Conservation (phyloP, 208 protist genomes). For the Blechomonas ayalai region DNA sequence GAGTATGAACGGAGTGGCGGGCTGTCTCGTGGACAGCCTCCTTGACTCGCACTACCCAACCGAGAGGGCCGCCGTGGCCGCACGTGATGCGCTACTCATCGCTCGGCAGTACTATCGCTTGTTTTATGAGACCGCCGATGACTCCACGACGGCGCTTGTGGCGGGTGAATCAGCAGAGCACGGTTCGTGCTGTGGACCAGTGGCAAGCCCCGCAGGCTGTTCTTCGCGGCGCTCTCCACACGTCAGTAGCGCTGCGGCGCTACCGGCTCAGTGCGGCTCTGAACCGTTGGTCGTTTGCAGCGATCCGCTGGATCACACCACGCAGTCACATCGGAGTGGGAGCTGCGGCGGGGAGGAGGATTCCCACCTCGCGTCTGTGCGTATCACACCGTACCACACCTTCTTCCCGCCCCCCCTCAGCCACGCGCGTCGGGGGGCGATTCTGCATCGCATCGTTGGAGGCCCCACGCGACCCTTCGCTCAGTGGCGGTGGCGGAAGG, state of each 20-base stretch:
- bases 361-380: slow-evolving; percentile 3
- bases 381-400: slow-evolving; percentile 36
- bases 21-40: too few relatives aligned
- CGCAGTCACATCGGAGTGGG: background rate
- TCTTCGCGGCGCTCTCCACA: too few relatives aligned
- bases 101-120: slow-evolving; percentile 32
- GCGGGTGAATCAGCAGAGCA: too few relatives aligned
- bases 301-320: too few relatives aligned
- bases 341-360: background rate
- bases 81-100: slow-evolving; percentile 20
- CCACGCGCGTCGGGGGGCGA: slow-evolving; percentile 5
- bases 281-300: too few relatives aligned
- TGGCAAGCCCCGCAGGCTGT: too few relatives aligned
- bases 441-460: slow-evolving; percentile 28
- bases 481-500: slow-evolving; percentile 29
- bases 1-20: too few relatives aligned
- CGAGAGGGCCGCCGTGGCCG: slow-evolving; percentile 10
- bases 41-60: slow-evolving; percentile 25
- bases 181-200: too few relatives aligned
- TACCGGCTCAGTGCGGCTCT: too few relatives aligned
- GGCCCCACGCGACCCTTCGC: slow-evolving; percentile 20
- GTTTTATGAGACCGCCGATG: slow-evolving; percentile 17
- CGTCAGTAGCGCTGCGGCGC: too few relatives aligned
- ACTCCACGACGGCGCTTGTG: too few relatives aligned
- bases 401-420: slow-evolving; percentile 37